Evolutionary conservation across 2,329 filamentous ascomycete species (phyloP), one percentile per base, ranked within the genome.

Genomic region (Apiospora pterosperma): DNA sequence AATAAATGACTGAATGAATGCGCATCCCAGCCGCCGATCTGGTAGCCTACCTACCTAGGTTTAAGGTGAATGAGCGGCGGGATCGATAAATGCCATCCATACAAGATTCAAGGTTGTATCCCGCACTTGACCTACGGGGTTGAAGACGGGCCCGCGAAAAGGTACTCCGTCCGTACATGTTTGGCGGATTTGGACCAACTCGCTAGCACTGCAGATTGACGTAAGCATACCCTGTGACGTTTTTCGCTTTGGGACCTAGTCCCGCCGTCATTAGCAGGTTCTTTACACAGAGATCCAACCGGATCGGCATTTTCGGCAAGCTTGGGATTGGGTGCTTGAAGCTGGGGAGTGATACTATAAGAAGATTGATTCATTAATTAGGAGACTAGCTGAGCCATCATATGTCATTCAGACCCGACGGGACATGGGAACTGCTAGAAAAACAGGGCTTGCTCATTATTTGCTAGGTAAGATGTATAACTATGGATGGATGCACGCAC

Each of bases 251-350:
- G 21, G 28, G 36, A 61, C 59, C 59, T 19, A 55, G 48, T 55
- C 48, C 42, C 42, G 23, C 48, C 28, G 48, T 31, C 48, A 31
- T 55, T 28, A 61, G 36, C 59, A 39, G 59, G 36, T 61, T 38
- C 59, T 41, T 60, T 31, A 23, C 59, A 61, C 59, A 61, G 34
- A 61, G 59, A n/a, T 36, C 59, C 23, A 28, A 28, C 36, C 28
- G 25, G 36, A 38, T 39, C 59, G 59, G 59, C 59, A 61, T 28
- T 61, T 61, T 61, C 59, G 59, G 59, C 59, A 61, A 41, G 36
- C 59, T 39, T 36, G 34, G 28, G 36, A 23, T 14, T 7, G 25
- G 36, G 59, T 25, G n/a, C 36, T 25, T 31, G 36, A 31, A 21
- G 34, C 58, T 19, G 59, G n/a, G 28, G 16, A n/a, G 19, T 41